A percentile compares a stretch with the other conserved stretches of the same genome.
phyloP scores from a whole-genome alignment of 768 basidiomycete species.

The Lactarius sp. region DNA sequence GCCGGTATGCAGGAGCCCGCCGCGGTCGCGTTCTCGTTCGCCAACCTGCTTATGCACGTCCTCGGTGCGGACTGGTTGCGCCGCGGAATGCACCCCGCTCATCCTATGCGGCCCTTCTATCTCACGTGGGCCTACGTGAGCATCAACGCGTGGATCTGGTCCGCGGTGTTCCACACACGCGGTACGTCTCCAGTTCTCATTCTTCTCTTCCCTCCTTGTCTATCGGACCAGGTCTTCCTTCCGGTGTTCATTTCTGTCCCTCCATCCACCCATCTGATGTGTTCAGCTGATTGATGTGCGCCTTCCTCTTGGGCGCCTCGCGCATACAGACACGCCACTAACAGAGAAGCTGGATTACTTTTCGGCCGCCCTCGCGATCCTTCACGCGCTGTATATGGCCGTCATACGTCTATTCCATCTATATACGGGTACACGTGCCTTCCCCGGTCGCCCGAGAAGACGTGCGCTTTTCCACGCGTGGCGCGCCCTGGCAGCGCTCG shows the following conservation, averaged over 20 bases:
- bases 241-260: background rate
- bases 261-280: constrained; percentile 8
- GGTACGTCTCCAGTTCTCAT: constrained; percentile 43
- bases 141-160: constrained; percentile 92
- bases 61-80: constrained; percentile 51
- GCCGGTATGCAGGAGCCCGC: constrained; percentile 93
- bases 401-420: constrained; percentile 73
- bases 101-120: constrained; percentile 72
- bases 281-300: constrained; percentile 18
- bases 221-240: background rate
- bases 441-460: constrained; percentile 18
- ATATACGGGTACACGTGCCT: constrained; percentile 41
- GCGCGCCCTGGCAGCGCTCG: constrained; percentile 47
- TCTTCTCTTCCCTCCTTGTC: background rate
- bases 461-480: constrained; percentile 34
- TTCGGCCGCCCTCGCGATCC: constrained; percentile 80
- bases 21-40: constrained; percentile 82
- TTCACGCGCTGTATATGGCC: constrained; percentile 75
- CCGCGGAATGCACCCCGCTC: constrained; percentile 43
- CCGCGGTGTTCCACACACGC: constrained; percentile 86
- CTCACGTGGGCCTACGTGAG: constrained; percentile 60
- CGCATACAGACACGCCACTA: constrained; percentile 55
- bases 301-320: background rate
- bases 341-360: constrained; percentile 97
- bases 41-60: constrained; percentile 75